These are phyloP conservation scores for Metarhizium album DNA, from an alignment of 2,329 filamentous ascomycete genomes.

Conservation along the genomic window DNA sequence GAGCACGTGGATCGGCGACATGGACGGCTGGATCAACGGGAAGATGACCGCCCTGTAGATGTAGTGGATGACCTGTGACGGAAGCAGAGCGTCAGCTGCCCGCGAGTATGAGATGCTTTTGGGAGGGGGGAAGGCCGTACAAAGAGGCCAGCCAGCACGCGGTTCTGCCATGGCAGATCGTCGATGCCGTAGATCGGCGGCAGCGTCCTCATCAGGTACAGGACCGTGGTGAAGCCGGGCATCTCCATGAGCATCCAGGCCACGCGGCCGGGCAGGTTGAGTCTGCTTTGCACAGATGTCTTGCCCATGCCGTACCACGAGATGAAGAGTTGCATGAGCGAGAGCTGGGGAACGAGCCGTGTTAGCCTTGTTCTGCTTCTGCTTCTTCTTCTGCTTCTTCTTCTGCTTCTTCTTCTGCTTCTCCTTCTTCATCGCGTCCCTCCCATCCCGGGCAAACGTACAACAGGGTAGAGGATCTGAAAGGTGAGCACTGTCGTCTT, in stretches of 20 bases:
- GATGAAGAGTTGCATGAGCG: conserved; percentile 62
- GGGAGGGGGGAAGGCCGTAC: conserved; percentile 24
- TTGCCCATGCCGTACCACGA: conserved; percentile 88
- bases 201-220: conserved; percentile 68
- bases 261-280: conserved; percentile 83
- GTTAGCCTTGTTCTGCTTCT: too few relatives aligned
- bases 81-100: not conserved
- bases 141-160: conserved; percentile 61
- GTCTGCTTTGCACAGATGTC: conserved; percentile 60
- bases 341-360: conserved; percentile 40
- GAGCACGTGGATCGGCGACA: conserved; percentile 73
- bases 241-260: conserved; percentile 87
- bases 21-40: conserved; percentile 77
- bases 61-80: conserved; percentile 65
- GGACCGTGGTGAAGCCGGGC: conserved; percentile 62
- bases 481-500: conserved; percentile 40
- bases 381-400: too few relatives aligned
- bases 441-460: too few relatives aligned
- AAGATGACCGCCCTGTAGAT: conserved; percentile 76
- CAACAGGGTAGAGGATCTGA: conserved; percentile 41
- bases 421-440: too few relatives aligned
- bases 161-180: conserved; percentile 65
- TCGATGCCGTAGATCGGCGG: conserved; percentile 45
- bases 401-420: too few relatives aligned
- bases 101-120: not conserved